Conservation (phyloP, 1,139 yeast genomes). For the Tardiomyces digboiensis region DNA sequence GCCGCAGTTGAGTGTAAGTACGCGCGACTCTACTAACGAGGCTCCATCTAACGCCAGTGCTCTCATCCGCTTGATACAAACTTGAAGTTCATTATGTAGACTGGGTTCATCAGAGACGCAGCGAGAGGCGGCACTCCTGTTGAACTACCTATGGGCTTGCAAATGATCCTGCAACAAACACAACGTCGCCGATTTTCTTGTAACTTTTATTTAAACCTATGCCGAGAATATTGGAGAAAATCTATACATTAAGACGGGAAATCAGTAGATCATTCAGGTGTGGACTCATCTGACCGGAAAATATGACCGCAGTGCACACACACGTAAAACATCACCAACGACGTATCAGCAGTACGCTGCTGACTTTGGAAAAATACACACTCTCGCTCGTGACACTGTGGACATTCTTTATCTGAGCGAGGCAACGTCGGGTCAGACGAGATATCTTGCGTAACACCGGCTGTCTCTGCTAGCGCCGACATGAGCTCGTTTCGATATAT, state of each 20-base stretch:
- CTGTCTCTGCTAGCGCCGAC: slow-evolving; percentile 66
- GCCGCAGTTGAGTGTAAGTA: slow-evolving; percentile 61
- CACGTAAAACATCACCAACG: slow-evolving; percentile 89
- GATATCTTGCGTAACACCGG: slow-evolving; percentile 95
- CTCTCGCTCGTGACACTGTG: slow-evolving; percentile 76
- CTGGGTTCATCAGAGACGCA: too few species aligned
- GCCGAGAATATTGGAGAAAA: too few species aligned
- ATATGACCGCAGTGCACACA: slow-evolving; percentile 81
- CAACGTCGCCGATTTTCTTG: too few species aligned
- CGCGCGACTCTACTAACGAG: background rate
- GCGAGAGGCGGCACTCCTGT: too few species aligned
- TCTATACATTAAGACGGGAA: too few species aligned
- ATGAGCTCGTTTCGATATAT: slow-evolving; percentile 92
- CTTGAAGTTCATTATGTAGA: slow-evolving; percentile 42
- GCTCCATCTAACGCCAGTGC: slow-evolving; percentile 17
- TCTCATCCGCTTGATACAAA: slow-evolving; percentile 84
- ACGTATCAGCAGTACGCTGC: slow-evolving; percentile 88
- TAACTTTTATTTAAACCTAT: too few species aligned
- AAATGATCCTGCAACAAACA: too few species aligned
- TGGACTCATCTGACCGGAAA: slow-evolving; percentile 19
- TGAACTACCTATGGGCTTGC: too few species aligned
- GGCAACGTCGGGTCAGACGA: slow-evolving; percentile 97
- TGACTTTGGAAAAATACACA: slow-evolving; percentile 97
- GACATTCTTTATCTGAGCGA: slow-evolving; percentile 88
- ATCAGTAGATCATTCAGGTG: background rate